These are phyloP conservation scores for Amylocarpus encephaloides DNA, from an alignment of 2,329 filamentous ascomycete species.

Conservation along the genomic window DNA sequence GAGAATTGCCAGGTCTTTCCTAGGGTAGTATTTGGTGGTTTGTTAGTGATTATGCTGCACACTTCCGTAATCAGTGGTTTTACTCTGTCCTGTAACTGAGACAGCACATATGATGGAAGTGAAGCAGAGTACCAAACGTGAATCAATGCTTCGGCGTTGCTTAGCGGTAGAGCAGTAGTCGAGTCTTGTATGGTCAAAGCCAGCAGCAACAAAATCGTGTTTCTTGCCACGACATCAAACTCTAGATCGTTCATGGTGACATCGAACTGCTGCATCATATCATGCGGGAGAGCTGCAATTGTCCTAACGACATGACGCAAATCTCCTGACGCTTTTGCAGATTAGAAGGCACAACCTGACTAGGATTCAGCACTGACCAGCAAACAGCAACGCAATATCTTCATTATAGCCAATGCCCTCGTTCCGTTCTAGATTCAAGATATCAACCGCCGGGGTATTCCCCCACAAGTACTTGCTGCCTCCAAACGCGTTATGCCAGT, in stretches of 20 bases:
- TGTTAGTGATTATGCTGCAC: conserved; percentile 5
- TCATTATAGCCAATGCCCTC: conserved; percentile 13
- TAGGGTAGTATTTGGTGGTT: conserved; percentile 4
- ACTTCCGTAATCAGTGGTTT: conserved; percentile 9
- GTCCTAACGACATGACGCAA: conserved; percentile 16
- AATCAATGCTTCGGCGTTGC: conserved; percentile 5
- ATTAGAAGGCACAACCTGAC: conserved; percentile 1
- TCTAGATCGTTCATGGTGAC: conserved; percentile 18
- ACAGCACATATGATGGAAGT: neutral
- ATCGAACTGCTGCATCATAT: conserved; percentile 2
- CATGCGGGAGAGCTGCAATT: conserved; percentile 10
- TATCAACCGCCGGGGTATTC: conserved; percentile 16
- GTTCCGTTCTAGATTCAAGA: conserved; percentile 13
- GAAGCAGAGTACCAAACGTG: conserved; percentile 15
- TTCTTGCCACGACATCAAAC: conserved; percentile 18
- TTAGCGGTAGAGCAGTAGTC: neutral
- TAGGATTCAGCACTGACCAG: conserved; percentile 7
- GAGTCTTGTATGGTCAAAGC: conserved; percentile 8
- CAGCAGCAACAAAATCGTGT: conserved; percentile 15
- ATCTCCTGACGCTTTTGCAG: conserved; percentile 21
- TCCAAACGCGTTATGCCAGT: conserved; percentile 5
- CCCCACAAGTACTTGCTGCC: conserved; percentile 17
- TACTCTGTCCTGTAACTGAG: conserved; percentile 3
- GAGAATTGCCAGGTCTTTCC: conserved; percentile 14
- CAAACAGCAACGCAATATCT: conserved; percentile 15